Evolutionary conservation across 345 rosid genomes (phyloP).

Genomic region (Eucalyptus albens): DNA sequence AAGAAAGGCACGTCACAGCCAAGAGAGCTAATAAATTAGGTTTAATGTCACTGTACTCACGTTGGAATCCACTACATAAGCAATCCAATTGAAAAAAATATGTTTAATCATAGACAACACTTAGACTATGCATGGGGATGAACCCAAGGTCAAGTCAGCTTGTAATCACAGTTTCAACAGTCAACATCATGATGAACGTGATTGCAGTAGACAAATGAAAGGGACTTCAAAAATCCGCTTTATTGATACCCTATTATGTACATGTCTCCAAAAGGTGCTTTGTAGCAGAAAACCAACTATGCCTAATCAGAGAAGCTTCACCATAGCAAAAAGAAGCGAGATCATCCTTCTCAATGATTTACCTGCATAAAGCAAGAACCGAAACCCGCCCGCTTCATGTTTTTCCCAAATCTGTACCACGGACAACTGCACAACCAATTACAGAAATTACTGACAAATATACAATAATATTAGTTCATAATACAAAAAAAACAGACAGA

Average conservation of each 20-base stretch:
- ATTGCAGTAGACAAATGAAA: background rate
- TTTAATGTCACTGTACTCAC: background rate
- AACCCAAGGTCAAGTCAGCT: background rate
- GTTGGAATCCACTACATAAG: background rate
- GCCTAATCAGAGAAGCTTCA: background rate
- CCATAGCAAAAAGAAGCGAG: background rate
- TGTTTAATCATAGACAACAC: background rate
- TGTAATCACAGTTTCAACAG: background rate
- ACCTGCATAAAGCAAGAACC: conserved; percentile 32
- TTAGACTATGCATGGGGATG: background rate
- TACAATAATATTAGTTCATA: background rate
- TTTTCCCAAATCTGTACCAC: conserved; percentile 83
- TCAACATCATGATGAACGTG: background rate
- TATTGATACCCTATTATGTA: background rate
- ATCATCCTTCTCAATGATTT: background rate
- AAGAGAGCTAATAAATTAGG: background rate
- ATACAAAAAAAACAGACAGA: background rate
- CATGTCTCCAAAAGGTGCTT: background rate
- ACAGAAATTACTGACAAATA: background rate
- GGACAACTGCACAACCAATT: background rate
- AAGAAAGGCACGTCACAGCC: background rate
- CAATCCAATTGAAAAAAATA: background rate
- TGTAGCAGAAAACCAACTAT: background rate
- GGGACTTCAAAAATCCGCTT: background rate
- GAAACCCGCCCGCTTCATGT: conserved; percentile 78